Conservation (phyloP, 257 asterid species). For the Fraxinus quadrangulata region DNA sequence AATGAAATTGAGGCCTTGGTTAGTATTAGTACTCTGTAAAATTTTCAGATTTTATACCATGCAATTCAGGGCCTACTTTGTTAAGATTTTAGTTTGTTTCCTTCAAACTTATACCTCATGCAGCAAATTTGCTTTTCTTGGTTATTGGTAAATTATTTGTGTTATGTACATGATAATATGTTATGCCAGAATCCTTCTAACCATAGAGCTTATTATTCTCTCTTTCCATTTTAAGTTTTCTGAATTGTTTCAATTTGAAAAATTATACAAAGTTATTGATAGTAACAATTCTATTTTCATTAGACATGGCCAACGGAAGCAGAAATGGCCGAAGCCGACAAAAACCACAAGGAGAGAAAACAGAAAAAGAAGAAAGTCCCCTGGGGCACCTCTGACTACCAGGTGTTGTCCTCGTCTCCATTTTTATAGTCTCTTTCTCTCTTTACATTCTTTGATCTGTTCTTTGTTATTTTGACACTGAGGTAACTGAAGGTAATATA, state of each 20-base stretch:
- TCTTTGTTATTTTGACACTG: not conserved
- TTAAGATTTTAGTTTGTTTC: not conserved
- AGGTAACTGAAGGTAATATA: slow-evolving; percentile 12
- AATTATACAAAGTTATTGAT: too few species aligned
- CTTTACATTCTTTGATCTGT: not conserved
- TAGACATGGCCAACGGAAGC: slow-evolving; percentile 99
- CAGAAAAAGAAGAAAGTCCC: slow-evolving; percentile 69
- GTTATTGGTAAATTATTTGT: slow-evolving; percentile 1
- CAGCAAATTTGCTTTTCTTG: not conserved
- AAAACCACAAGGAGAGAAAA: slow-evolving; percentile 47
- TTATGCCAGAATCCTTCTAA: slow-evolving; percentile 8
- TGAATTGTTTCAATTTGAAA: too few species aligned
- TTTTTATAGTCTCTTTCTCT: slow-evolving; percentile 10
- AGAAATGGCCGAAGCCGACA: slow-evolving; percentile 93
- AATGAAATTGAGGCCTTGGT: not conserved
- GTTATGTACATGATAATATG: slow-evolving; percentile 4
- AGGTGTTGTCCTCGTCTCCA: slow-evolving; percentile 45
- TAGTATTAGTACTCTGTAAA: not conserved
- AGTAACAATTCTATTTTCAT: slow-evolving; percentile 16
- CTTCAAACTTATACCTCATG: not conserved
- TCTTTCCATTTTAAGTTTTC: not conserved
- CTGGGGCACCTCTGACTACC: slow-evolving; percentile 86
- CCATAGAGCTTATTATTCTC: slow-evolving; percentile 13
- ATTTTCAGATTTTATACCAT: too few species aligned
- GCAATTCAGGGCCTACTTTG: not conserved